Evolutionary conservation across 148 eudicot species (phyloP), one percentile per base, ranked within the genome.

Genomic region (Fallopia convolvulus): DNA sequence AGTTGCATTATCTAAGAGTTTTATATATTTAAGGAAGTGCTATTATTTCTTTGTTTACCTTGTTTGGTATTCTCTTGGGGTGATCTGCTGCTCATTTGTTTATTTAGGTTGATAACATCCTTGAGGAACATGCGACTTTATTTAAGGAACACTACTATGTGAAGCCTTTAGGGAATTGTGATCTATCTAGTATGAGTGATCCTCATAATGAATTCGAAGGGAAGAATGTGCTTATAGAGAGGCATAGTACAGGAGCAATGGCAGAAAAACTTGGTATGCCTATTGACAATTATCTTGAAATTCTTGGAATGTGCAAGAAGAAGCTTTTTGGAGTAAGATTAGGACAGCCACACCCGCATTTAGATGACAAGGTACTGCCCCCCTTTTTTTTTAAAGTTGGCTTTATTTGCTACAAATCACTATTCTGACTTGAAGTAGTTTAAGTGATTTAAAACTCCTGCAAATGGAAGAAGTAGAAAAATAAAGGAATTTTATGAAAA

Each of bases 81-180:
- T 68, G 5, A 3, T 17, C 15, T 65, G 13, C 33, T 36, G 33
- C 7, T 17, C 44, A 15, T 9, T 26, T 77, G 15, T n/a, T 23
- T 66, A 10, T 49, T 77, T 72, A 92, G 98, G 84, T 94, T 66
- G 97, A 94, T 44, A 90, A 86, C 72, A 70, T 85, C 79, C 85
- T 94, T 70, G 92, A 87, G 75, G 92, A 89, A 79, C 89, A 90
- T 84, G 93, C 91, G 32, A 63, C 83, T 70, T 79, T 89, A 30
- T 88, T 92, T 73, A 90, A 85, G 88, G 98, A 94, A 77, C 98
- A 94, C 75, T 94, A 92, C 75, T 94, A 92, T 77, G 74, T 94
- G 23, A 94, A 92, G 76, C 75, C 88, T 47, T 88, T 89, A 2
- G 98, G 98, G 42, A 94, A 94, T 70, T 94, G 98, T 84, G 93